Evolutionary conservation across 768 basidiomycete genomes (phyloP).

Genomic region (Calocera cornea): DNA sequence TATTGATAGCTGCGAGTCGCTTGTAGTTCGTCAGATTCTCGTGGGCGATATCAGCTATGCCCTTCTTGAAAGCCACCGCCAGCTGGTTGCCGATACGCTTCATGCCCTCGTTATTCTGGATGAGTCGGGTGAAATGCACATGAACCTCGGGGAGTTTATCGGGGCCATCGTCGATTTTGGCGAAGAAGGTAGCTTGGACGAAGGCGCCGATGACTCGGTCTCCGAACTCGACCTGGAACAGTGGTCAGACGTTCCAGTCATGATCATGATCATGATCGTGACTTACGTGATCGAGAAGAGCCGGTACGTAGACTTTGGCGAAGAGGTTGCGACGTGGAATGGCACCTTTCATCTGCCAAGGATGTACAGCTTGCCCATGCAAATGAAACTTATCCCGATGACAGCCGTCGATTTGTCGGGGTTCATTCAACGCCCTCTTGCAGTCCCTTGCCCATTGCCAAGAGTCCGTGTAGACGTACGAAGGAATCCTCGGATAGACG

Average conservation of each 20-base stretch:
- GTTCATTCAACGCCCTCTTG: not conserved
- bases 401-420: not conserved
- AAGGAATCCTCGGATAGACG: no score
- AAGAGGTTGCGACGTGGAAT: not conserved
- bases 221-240: not conserved
- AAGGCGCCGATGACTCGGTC: not conserved
- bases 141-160: not conserved
- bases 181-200: not conserved
- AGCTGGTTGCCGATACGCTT: not conserved
- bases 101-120: not conserved
- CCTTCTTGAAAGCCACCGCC: not conserved
- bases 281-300: not conserved
- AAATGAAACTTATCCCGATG: not conserved
- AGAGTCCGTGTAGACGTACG: no score
- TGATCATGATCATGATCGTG: conserved; percentile 4
- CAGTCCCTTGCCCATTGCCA: no score
- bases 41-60: not conserved
- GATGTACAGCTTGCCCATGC: not conserved
- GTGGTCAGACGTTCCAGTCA: not conserved
- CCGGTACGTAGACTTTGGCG: not conserved
- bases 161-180: not conserved
- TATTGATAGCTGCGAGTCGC: not conserved
- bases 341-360: not conserved
- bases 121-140: not conserved
- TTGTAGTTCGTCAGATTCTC: not conserved